Base-by-base conservation (phyloP, 2,329 filamentous ascomycete species). In the Colletotrichum theobromicola region DNA sequence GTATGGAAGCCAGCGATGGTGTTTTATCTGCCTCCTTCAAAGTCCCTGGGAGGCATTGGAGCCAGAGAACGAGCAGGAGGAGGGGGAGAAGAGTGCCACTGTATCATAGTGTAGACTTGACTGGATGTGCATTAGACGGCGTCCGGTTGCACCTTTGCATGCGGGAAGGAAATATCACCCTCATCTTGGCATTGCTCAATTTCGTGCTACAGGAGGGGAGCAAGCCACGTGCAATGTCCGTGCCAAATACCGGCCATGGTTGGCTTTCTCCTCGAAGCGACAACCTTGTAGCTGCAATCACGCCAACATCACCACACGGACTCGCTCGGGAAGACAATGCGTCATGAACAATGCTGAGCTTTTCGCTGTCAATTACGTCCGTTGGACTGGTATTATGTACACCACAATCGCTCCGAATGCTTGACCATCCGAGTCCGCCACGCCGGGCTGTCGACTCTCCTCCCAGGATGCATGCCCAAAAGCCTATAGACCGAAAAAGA, bases 101-200 rank as follows among this genome's bases (percentile, higher is more conserved):
- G 83, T 85, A 85, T 80, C 82, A 86, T 86, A 86, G 78, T 85
- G 82, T 85, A 84, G 83, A 85, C 82, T 68, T 82, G 82, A 80
- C 78, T 83, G 68, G 68, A 72, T 74, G 82, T 84, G 85, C 85
- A 87, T 87, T 83, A 84, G 81, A 85, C 79, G 84, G 85, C 85
- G 85, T 85, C 80, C 77, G 82, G 83, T 80, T 81, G 67, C 65
- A 62, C 72, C 76, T 82, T 67, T 66, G 57, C 72, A 74, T 74
- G 68, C 68, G 72, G 68, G 42, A 50, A 62, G 68, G 30, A 18
- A 74, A 67, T 24, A 72, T 50, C 32, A 67, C 10, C 60, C 32
- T 72, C 62, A 61, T 67, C 53, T 66, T 57, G 62, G 68, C 42
- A 57, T 35, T 55, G 32, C 34, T 30, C 35, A 46, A 46, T 35